Base-by-base conservation (phyloP, 2,329 filamentous ascomycete genomes). In the Penicillium sp. region DNA sequence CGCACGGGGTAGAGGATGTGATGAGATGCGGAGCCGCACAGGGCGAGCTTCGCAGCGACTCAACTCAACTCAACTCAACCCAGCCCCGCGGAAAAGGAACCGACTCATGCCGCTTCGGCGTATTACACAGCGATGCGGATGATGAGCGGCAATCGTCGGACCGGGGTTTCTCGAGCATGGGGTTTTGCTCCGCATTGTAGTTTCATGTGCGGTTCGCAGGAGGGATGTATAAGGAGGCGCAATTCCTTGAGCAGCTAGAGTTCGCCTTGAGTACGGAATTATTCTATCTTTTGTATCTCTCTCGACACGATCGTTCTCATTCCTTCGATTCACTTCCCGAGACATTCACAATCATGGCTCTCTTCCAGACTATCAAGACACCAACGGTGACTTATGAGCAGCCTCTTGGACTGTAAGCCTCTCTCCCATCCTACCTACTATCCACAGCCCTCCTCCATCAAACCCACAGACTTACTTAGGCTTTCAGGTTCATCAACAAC, bases 401-500 rank as follows among this genome's bases (percentile, higher is more conserved):
- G n/a, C 55, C 55, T 7, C 21, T 50, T 5, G 55, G 55, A 7
- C 15, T 57, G 55, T 56, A 48, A 3, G 54, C n/a, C 23, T 8
- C 46, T 26, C 21, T 23, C 23, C n/a, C 15, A 19, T 15, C 2
- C n/a, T 11, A 6, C 21, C n/a, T 7, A 17, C 7, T 38, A 38
- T 5, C 35, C 35, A 11, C 11, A 15, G 1, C 5, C 2, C 2
- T 2, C 35, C 35, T 41, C 5, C 13, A 11, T n/a, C 30, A 38
- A 8, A 11, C 7, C 2, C 21, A 9, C 3, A 26, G 26, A 15
- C 50, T 38, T 23, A 55, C 19, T 45, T 17, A 41, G 5, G 2
- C 5, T n/a, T 41, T 19, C 21, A 56, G 54, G n/a, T 76, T 75
- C 66, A 76, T 76, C 66, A 75, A 76, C 60, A 70, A 70, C 38